Conservation (phyloP, 2,329 filamentous ascomycete genomes). For the Ophiostoma sp. region DNA sequence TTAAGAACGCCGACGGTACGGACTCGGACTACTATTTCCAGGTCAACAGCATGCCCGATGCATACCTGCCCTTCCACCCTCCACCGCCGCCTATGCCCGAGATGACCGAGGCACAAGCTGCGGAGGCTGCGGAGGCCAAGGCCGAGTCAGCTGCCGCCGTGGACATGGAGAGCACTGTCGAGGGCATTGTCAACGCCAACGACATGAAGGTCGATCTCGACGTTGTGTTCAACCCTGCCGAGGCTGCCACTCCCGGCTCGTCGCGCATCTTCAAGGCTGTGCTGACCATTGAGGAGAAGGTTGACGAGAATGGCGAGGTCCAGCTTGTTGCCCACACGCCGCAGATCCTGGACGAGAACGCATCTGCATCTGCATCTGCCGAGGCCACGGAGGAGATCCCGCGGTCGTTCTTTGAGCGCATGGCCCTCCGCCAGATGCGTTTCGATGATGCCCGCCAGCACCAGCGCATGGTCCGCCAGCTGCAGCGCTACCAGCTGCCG, state of each 20-base stretch:
- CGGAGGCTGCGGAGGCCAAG: conserved; percentile 22
- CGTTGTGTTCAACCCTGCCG: conserved; percentile 36
- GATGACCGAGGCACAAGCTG: conserved; percentile 26
- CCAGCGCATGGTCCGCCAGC: conserved; percentile 36
- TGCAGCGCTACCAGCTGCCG: conserved; percentile 15
- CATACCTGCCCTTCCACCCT: conserved; percentile 76
- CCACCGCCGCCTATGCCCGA: conserved; percentile 72
- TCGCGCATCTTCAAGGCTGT: conserved; percentile 57
- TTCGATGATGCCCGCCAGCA: conserved; percentile 47
- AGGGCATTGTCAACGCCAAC: conserved; percentile 50
- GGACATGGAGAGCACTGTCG: not conserved
- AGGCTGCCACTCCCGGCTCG: conserved; percentile 27
- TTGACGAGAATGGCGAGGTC: conserved; percentile 54
- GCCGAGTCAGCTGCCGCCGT: not conserved
- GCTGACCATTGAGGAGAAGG: conserved; percentile 63
- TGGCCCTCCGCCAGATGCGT: conserved; percentile 58
- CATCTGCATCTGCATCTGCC: not conserved
- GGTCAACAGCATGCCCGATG: conserved; percentile 60
- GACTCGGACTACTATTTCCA: conserved; percentile 59
- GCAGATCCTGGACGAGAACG: conserved; percentile 36
- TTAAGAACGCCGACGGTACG: conserved; percentile 52
- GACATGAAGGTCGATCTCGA: conserved; percentile 26
- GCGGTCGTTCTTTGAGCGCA: conserved; percentile 63
- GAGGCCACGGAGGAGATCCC: conserved; percentile 28
- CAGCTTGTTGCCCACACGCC: conserved; percentile 58